Evolutionary conservation across 225 moss, liverwort and hornwort genomes (phyloP).

Genomic region (Polytrichum commune): DNA sequence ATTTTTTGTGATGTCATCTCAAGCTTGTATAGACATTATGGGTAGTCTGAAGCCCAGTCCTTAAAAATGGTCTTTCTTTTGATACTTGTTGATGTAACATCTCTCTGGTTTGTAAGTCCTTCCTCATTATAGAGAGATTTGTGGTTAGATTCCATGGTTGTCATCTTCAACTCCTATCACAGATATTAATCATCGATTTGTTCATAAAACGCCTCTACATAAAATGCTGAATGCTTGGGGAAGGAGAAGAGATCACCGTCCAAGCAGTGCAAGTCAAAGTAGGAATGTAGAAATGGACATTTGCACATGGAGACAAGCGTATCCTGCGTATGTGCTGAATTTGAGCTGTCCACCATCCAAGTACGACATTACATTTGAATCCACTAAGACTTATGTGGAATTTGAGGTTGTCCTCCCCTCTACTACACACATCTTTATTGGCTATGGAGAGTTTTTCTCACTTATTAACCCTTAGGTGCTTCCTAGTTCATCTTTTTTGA

Average conservation of each 20-base stretch:
- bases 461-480: no score
- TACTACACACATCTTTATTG: not conserved
- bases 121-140: no score
- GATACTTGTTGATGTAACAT: no score
- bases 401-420: conserved; percentile 62
- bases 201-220: conserved; percentile 82
- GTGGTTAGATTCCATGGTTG: not conserved
- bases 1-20: conserved; percentile 2
- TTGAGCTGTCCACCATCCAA: conserved; percentile 76
- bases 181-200: conserved; percentile 96
- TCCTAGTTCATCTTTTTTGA: no score
- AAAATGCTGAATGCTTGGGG: conserved; percentile 77
- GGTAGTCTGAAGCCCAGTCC: not conserved
- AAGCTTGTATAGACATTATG: not conserved
- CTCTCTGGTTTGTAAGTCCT: no score
- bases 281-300: conserved; percentile 26
- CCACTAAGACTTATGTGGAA: conserved; percentile 88
- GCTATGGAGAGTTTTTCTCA: not conserved
- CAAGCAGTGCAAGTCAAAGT: conserved; percentile 16
- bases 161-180: conserved; percentile 43
- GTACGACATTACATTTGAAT: conserved; percentile 90
- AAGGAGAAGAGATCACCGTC: conserved; percentile 9
- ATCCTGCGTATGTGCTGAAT: conserved; percentile 77
- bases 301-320: conserved; percentile 33
- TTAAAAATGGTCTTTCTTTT: not conserved